Conservation (phyloP, 1,284 basidiomycete species). For the Xanthoconium separans region DNA sequence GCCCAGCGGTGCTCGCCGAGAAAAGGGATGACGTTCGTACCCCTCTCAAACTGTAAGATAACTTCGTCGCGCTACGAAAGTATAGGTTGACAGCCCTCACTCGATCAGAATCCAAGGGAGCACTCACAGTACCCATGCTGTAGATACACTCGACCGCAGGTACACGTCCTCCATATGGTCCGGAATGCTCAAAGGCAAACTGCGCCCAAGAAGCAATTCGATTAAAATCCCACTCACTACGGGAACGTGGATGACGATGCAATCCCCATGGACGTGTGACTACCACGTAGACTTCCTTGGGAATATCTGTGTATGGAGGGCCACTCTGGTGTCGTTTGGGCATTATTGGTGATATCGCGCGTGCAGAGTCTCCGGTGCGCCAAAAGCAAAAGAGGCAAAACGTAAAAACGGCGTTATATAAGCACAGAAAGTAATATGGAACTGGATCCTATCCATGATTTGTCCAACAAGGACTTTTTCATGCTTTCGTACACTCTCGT, state of each 20-base stretch:
- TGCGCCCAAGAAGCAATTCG: conserved; percentile 26
- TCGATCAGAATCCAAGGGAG: not conserved
- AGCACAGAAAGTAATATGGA: too few relatives aligned
- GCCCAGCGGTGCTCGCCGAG: conserved; percentile 30
- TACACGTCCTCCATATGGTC: conserved; percentile 7
- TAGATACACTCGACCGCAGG: conserved; percentile 27
- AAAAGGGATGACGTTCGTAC: conserved; percentile 27
- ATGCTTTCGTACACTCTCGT: too few relatives aligned
- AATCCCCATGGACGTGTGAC: conserved; percentile 27
- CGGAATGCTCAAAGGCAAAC: conserved; percentile 24
- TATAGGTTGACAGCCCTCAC: not conserved
- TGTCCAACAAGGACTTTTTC: too few relatives aligned
- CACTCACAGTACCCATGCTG: conserved; percentile 31
- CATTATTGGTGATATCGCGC: conserved; percentile 14
- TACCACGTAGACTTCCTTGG: conserved; percentile 23
- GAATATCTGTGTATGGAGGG: conserved; percentile 27
- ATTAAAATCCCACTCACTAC: conserved; percentile 18
- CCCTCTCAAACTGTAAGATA: conserved; percentile 28
- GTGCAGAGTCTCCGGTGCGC: too few relatives aligned
- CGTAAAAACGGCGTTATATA: too few relatives aligned
- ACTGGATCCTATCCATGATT: too few relatives aligned
- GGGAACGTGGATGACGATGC: conserved; percentile 3
- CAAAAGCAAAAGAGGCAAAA: too few relatives aligned
- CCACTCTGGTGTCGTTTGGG: conserved; percentile 24
- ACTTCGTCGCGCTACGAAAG: conserved; percentile 28